Evolutionary conservation across 2,329 filamentous ascomycete genomes (phyloP), one percentile per base, ranked within the genome.

Genomic region (Aspergillus sp.): DNA sequence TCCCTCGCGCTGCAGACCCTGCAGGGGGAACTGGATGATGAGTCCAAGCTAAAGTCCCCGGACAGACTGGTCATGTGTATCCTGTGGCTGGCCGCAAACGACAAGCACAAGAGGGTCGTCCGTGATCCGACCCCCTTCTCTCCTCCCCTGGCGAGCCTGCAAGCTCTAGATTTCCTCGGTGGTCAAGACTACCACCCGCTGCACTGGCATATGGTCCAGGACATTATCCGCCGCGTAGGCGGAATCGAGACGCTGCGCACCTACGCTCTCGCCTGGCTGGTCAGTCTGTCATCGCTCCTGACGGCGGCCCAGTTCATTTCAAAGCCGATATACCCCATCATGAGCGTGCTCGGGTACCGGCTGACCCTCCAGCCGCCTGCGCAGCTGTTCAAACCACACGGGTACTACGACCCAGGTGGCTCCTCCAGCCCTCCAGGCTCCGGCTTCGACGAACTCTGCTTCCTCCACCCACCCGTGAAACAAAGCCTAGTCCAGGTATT

Each of bases 151-250:
- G 23, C 22, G 13, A 19, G 30, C 8, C 34, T 64, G 17, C 58
- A 64, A 4, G 52, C 34, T 2, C n/a, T 64, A 5, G 46, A 50
- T 13, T 61, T 64, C 31, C 59, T 56, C 30, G 62, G 62, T 7
- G 55, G 58, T 3, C 51, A 54, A 7, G 59, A 61, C 2, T 64
- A 64, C 34, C 54, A 64, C 47, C n/a, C 43, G 3, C 34, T 43
- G 15, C 62, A 64, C 23, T 61, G 62, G 62, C 43, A 31, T 6
- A 23, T 61, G n/a, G 51, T 64, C n/a, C 51, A 58, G 17, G 30
- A 57, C 28, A 46, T 61, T 2, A 19, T 64, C 4, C 30, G 23
- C 7, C 53, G 54, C 3, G 46, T 61, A n/a, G 58, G 61, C 2
- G 61, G 61, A 1, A 55, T 64, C 15, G 25, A 52, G 11, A 47